These are phyloP conservation scores for Venturia nashicola DNA, from an alignment of 2,329 filamentous ascomycete species.

Conservation along the genomic window DNA sequence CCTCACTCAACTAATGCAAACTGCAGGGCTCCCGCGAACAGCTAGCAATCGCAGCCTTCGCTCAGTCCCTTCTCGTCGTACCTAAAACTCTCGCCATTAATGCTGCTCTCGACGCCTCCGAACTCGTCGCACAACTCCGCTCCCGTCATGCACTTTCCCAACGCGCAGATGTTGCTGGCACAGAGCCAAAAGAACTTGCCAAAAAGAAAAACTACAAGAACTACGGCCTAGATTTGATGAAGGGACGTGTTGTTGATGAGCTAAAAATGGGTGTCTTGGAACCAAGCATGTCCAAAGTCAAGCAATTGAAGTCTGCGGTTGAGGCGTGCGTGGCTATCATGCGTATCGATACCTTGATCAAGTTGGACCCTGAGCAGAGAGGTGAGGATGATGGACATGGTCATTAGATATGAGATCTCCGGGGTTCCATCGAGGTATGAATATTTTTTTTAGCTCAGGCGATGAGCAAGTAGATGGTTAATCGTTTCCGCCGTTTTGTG, in stretches of 20 bases:
- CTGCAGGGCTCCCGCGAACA: constrained; percentile 75
- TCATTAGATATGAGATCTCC: constrained; percentile 40
- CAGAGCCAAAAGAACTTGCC: constrained; percentile 79
- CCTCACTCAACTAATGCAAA: constrained; percentile 17
- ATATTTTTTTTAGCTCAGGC: too few species aligned
- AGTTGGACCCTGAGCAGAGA: constrained; percentile 82
- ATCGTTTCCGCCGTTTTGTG: too few species aligned
- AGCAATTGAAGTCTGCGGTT: constrained; percentile 95
- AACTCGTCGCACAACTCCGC: constrained; percentile 89
- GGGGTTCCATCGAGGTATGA: too few species aligned
- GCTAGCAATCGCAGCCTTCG: constrained; percentile 94
- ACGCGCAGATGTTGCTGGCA: constrained; percentile 61
- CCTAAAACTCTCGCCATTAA: constrained; percentile 96
- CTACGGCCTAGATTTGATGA: constrained; percentile 83
- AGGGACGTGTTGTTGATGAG: constrained; percentile 84
- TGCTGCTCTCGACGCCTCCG: constrained; percentile 89
- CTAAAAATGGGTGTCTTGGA: constrained; percentile 92
- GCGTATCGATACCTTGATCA: constrained; percentile 98
- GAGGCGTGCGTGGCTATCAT: constrained; percentile 98
- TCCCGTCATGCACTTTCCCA: constrained; percentile 90
- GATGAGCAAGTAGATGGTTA: too few species aligned
- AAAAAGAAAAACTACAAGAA: constrained; percentile 98
- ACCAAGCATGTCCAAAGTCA: constrained; percentile 95
- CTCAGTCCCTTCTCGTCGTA: constrained; percentile 83
- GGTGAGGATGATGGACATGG: constrained; percentile 73